These are phyloP conservation scores for Immersiporthe knoxdaviesiana DNA, from an alignment of 2,329 filamentous ascomycete species.

Conservation along the genomic window DNA sequence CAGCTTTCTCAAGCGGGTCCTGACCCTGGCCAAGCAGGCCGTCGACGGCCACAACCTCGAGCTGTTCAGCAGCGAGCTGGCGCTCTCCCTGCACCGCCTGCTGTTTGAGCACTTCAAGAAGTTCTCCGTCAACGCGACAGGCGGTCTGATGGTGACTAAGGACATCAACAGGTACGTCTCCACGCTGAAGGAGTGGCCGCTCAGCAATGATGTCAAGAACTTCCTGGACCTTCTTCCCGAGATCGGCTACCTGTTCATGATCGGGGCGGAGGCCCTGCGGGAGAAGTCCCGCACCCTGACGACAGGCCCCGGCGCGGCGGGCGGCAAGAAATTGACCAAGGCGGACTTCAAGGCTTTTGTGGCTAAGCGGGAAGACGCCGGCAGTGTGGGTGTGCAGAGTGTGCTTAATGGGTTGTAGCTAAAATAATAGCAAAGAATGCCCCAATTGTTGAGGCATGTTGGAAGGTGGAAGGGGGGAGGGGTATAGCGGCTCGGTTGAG, in stretches of 20 bases:
- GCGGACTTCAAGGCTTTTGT: conserved; percentile 83
- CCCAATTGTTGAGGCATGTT: background rate
- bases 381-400: conserved; percentile 79
- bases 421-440: no score
- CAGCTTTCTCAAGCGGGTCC: conserved; percentile 74
- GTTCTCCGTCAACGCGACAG: conserved; percentile 89
- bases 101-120: conserved; percentile 94
- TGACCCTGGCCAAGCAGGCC: conserved; percentile 65
- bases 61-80: conserved; percentile 81
- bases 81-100: conserved; percentile 73
- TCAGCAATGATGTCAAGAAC: conserved; percentile 68
- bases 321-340: conserved; percentile 62
- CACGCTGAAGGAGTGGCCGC: conserved; percentile 80
- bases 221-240: conserved; percentile 86
- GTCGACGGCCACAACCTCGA: conserved; percentile 85
- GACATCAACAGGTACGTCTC: conserved; percentile 94
- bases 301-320: conserved; percentile 42
- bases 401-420: conserved; percentile 68
- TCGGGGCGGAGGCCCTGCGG: conserved; percentile 76
- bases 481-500: conserved; percentile 4
- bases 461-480: background rate
- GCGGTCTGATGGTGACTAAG: conserved; percentile 92
- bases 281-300: conserved; percentile 68
- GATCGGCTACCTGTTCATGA: conserved; percentile 94
- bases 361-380: conserved; percentile 80